Percentiles rank a stretch among this genome's conserved stretches.
These are phyloP conservation scores for Diaporthe sp. DNA, from an alignment of 2,329 filamentous ascomycete species.

Conservation along the genomic window DNA sequence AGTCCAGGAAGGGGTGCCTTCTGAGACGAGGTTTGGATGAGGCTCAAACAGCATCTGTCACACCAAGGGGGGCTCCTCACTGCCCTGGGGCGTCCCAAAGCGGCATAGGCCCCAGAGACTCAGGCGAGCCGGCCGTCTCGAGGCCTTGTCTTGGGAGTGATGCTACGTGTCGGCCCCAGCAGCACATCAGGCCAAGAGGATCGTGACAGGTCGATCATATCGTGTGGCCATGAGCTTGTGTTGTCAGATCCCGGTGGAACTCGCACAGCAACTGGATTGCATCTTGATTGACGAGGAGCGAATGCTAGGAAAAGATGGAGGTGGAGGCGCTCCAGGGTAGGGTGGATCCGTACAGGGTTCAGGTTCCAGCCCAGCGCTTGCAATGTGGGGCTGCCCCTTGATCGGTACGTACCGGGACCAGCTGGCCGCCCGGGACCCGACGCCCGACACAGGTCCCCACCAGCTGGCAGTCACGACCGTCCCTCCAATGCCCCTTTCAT, in stretches of 20 bases:
- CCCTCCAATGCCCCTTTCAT: too few relatives aligned
- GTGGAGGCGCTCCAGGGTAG: background rate
- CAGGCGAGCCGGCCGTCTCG: constrained; percentile 19
- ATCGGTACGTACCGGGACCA: background rate
- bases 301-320: background rate
- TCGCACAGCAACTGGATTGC: background rate
- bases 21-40: constrained; percentile 39
- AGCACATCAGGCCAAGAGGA: constrained; percentile 21
- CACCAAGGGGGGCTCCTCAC: background rate
- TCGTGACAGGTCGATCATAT: constrained; percentile 26
- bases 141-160: background rate
- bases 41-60: constrained; percentile 40
- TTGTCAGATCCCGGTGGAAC: background rate
- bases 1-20: constrained; percentile 15
- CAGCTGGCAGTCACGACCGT: background rate
- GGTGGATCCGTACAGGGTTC: background rate
- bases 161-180: constrained; percentile 8
- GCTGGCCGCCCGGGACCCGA: background rate
- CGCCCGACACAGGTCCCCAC: background rate
- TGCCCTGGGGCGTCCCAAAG: background rate
- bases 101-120: background rate
- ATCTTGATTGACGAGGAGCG: background rate
- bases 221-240: background rate
- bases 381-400: background rate
- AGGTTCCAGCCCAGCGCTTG: background rate